phyloP scores from a whole-genome alignment of 805 yeast genomes.

The Barnettozyma californica region DNA sequence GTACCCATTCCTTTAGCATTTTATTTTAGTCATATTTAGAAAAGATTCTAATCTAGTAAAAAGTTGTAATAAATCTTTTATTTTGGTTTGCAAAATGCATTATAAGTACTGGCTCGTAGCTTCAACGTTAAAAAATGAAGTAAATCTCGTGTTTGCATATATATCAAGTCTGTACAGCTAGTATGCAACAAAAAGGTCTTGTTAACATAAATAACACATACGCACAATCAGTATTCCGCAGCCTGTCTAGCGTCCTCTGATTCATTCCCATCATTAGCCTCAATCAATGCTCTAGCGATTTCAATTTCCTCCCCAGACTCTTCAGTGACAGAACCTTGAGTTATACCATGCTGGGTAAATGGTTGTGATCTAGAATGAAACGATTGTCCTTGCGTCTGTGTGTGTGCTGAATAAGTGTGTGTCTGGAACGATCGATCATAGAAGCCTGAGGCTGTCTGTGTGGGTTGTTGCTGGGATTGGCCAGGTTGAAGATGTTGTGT shows the following conservation, averaged over 20 bases:
- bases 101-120: too few species aligned
- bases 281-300: slow-evolving; percentile 61
- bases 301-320: slow-evolving; percentile 51
- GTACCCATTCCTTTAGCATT: background rate
- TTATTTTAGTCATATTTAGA: background rate
- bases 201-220: too few species aligned
- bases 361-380: background rate
- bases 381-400: background rate
- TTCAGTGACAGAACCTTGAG: slow-evolving; percentile 14
- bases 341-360: background rate
- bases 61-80: background rate
- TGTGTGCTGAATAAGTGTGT: background rate
- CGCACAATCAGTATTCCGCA: background rate
- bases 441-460: background rate
- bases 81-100: background rate
- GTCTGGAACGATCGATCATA: background rate
- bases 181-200: too few species aligned
- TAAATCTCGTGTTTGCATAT: too few species aligned
- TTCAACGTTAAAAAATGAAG: too few species aligned
- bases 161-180: too few species aligned
- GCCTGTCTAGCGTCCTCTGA: slow-evolving; percentile 9
- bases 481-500: background rate
- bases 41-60: background rate
- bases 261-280: slow-evolving; percentile 35
- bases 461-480: slow-evolving; percentile 3